Percentiles rank a stretch among this genome's conserved stretches.
Conservation (phyloP, 2,329 filamentous ascomycete species). For the Xylariomycetidae sp. region DNA sequence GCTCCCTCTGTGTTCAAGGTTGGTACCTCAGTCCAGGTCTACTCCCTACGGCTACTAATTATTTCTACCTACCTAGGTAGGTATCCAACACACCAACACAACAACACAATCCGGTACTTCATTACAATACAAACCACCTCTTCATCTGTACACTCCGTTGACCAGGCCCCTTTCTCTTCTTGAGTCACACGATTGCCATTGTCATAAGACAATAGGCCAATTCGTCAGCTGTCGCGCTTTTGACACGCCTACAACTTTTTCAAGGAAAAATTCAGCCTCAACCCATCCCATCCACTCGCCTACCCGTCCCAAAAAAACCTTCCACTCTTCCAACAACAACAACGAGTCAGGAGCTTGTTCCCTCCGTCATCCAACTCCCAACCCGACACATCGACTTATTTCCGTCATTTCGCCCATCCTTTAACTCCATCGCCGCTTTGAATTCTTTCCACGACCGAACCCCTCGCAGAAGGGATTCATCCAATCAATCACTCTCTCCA, state of each 20-base stretch:
- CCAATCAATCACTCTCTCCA: no score
- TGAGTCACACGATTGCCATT: constrained; percentile 18
- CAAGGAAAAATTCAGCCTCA: constrained; percentile 7
- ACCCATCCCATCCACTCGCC: no score
- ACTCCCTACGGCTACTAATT: background rate
- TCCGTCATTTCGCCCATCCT: no score
- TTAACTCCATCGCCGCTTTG: constrained; percentile 27
- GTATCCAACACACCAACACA: background rate
- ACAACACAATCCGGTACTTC: background rate
- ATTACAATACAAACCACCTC: constrained; percentile 5
- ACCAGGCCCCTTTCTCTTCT: constrained; percentile 9
- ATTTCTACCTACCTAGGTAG: background rate
- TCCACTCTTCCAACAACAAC: no score
- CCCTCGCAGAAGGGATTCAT: constrained; percentile 26
- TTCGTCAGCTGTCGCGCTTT: constrained; percentile 20
- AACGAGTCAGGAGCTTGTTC: no score
- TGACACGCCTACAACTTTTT: constrained; percentile 10
- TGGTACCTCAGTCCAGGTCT: no score
- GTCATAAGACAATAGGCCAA: constrained; percentile 24
- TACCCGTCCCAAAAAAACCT: no score
- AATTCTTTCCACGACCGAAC: constrained; percentile 13
- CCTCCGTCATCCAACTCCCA: no score
- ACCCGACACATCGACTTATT: no score
- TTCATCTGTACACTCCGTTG: background rate
- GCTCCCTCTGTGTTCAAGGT: no score